Evolutionary conservation across 2,329 filamentous ascomycete genomes (phyloP), one percentile per base, ranked within the genome.

Genomic region (Sarocladium kiliense): DNA sequence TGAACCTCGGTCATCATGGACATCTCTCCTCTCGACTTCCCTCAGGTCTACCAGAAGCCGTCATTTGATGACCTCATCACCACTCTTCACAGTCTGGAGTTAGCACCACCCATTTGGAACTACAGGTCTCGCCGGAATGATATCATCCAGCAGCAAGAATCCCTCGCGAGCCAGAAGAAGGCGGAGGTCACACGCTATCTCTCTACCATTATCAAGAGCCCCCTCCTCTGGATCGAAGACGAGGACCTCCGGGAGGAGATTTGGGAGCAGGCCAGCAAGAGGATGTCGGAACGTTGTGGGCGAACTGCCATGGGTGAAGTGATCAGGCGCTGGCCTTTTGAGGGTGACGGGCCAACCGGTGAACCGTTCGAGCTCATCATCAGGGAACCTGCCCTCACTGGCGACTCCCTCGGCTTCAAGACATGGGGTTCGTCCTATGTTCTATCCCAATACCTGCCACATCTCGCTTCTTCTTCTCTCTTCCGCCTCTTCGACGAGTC

Each of bases 371-470:
- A 86, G 45, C 75, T 99, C 53, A 78, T 80, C 34, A 84, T 99
- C 37, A 81, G 90, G 56, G 94, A 99, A 67, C 94, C 94, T 1
- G 86, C 91, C 1, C 76, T 97, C 55, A 96, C 90, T 0, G 88
- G 88, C 6, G 93, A 97, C 69, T 88, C 89, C 57, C 77, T 97
- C 18, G 94, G 94, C 1, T 79, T 95, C 68, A 97, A 99, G 71
- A 99, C 94, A 0, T 97, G 94, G 94, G 90, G 89, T 1, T 93
- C 91, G 0, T 93, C 91, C 0, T 95, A 91, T 65, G 80, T 95
- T 2, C 83, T 97, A 3, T 88, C 93, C 0, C 87, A 83, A 61
- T 84, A 88, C 23, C 79, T 97, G 25, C 74, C 75, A 19, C 65
- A 65, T 12, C 72, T 85, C 37, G 70, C 65, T 7, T 69, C 67